These are phyloP conservation scores for Galeopsis tetrahit DNA, from an alignment of 257 asterid species.

Conservation along the genomic window DNA sequence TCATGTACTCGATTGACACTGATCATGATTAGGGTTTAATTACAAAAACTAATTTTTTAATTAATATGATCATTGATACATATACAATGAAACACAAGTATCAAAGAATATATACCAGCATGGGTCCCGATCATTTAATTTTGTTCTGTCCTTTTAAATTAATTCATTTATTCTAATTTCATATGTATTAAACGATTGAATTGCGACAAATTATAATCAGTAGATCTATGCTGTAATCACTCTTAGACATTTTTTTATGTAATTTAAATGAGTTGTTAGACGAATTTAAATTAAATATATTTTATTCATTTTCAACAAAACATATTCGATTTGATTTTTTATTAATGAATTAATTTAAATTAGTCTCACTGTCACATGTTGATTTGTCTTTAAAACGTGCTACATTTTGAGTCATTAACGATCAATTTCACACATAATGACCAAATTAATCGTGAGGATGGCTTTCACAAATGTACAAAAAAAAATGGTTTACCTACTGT, in stretches of 20 bases:
- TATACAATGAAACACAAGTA: not conserved
- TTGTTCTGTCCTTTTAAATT: not conserved
- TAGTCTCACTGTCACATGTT: not conserved
- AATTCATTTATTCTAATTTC: not conserved
- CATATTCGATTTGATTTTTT: no score
- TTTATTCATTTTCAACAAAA: no score
- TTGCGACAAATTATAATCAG: not conserved
- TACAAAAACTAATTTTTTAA: no score
- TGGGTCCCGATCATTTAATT: not conserved
- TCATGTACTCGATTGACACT: not conserved
- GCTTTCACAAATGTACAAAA: not conserved
- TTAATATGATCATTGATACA: not conserved
- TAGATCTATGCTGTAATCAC: not conserved
- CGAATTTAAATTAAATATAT: not conserved
- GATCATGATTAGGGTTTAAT: not conserved
- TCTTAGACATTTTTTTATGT: no score
- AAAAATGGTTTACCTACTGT: not conserved
- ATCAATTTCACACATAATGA: not conserved
- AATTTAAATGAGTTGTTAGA: no score
- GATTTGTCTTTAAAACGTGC: not conserved
- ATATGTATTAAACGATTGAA: not conserved
- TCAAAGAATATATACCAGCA: not conserved
- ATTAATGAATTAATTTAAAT: no score
- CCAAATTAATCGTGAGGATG: not conserved
- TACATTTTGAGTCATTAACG: not conserved